Evolutionary conservation across 2,329 filamentous ascomycete species (phyloP).

Genomic region (Fusarium odoratissimum): DNA sequence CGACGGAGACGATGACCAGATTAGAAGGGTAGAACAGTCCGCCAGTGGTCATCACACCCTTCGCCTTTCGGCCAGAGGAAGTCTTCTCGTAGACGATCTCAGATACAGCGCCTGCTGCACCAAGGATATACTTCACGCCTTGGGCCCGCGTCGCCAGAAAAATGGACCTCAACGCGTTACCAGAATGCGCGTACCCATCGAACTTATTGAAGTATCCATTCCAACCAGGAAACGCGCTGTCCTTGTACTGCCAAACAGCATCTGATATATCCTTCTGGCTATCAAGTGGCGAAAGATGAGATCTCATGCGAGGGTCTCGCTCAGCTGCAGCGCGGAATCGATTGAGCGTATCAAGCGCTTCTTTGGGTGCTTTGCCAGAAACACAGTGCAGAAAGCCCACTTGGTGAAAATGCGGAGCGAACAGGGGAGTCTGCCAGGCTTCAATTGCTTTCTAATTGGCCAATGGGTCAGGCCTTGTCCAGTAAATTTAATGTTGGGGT

Average conservation of each 20-base stretch:
- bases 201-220: constrained; percentile 68
- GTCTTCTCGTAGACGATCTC: constrained; percentile 41
- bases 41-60: constrained; percentile 24
- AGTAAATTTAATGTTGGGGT: neutral
- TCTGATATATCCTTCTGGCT: constrained; percentile 53
- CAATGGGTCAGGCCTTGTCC: neutral
- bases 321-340: constrained; percentile 56
- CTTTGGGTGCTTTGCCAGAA: constrained; percentile 59
- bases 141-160: constrained; percentile 54
- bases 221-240: constrained; percentile 61
- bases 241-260: constrained; percentile 60
- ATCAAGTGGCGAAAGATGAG: constrained; percentile 54
- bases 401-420: constrained; percentile 62
- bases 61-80: neutral
- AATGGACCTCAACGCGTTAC: constrained; percentile 61
- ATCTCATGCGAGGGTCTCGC: constrained; percentile 53
- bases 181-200: constrained; percentile 68
- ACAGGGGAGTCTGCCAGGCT: constrained; percentile 64
- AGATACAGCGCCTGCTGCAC: constrained; percentile 46
- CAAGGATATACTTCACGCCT: constrained; percentile 39
- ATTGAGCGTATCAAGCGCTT: constrained; percentile 59
- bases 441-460: constrained; percentile 57
- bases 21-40: constrained; percentile 44
- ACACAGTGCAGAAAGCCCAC: constrained; percentile 59
- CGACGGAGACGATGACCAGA: constrained; percentile 63